Percentiles rank a stretch among this genome's conserved stretches.
phyloP scores from a whole-genome alignment of 352 stramenopile species.

The Phytophthora macrochlamydospora region DNA sequence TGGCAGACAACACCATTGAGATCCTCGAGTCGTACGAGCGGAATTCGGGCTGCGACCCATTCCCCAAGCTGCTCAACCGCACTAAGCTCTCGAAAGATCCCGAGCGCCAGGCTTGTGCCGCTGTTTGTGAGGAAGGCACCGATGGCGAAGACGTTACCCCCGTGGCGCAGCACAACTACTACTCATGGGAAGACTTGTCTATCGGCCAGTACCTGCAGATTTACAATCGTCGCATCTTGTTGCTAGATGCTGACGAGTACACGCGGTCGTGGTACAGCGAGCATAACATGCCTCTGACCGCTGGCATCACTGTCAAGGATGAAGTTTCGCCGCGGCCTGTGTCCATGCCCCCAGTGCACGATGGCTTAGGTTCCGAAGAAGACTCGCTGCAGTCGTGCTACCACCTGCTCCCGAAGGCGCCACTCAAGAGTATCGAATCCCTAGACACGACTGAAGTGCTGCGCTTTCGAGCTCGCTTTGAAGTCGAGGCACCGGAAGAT shows the following conservation, averaged over 20 bases:
- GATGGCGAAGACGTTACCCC: slow-evolving; percentile 43
- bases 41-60: slow-evolving; percentile 91
- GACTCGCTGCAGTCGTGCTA: slow-evolving; percentile 91
- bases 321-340: slow-evolving; percentile 19
- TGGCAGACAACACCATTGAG: slow-evolving; percentile 94
- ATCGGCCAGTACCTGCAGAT: slow-evolving; percentile 92
- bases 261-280: slow-evolving; percentile 73
- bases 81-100: slow-evolving; percentile 67
- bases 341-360: slow-evolving; percentile 63
- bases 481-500: slow-evolving; percentile 72
- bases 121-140: slow-evolving; percentile 70
- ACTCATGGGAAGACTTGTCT: slow-evolving; percentile 91
- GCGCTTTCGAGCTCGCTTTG: slow-evolving; percentile 75
- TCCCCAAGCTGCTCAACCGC: slow-evolving; percentile 92
- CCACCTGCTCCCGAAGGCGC: slow-evolving; percentile 78
- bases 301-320: slow-evolving; percentile 50
- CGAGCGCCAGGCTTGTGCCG: slow-evolving; percentile 58
- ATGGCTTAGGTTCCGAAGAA: slow-evolving; percentile 76
- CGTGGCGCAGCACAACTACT: slow-evolving; percentile 60
- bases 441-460: slow-evolving; percentile 79
- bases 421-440: slow-evolving; percentile 87
- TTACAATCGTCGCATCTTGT: slow-evolving; percentile 87
- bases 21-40: slow-evolving; percentile 91
- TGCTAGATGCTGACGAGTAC: slow-evolving; percentile 72
- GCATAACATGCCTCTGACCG: slow-evolving; percentile 45